Evolutionary conservation across 192 early-diverging fungal species (phyloP).

Genomic region (Rhizophagus sp.): DNA sequence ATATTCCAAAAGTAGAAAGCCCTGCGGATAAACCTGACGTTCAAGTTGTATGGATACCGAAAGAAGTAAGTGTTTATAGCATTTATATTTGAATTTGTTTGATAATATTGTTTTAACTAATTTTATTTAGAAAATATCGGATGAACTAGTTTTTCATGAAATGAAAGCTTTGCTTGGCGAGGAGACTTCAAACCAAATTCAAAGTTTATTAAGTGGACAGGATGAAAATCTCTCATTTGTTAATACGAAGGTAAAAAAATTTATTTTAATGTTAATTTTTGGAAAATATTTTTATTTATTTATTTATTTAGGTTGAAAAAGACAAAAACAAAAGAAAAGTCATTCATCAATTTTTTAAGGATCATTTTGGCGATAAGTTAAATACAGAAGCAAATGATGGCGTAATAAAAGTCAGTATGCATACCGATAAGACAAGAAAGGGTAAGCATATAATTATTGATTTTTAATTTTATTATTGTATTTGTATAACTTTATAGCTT

Average conservation of each 20-base stretch:
- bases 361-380: slow-evolving; percentile 50
- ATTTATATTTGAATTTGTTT: not conserved
- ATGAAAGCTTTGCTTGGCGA: slow-evolving; percentile 10
- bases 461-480: too few species aligned
- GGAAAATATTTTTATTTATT: not conserved
- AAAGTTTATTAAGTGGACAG: not conserved
- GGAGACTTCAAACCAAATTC: not conserved
- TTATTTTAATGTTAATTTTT: not conserved
- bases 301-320: slow-evolving; percentile 37
- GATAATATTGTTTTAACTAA: not conserved
- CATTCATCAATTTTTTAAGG: slow-evolving; percentile 55
- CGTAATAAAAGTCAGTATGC: slow-evolving; percentile 46
- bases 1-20: not conserved
- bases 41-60: not conserved
- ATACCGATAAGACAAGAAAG: slow-evolving; percentile 40
- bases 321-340: slow-evolving; percentile 56
- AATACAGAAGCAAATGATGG: slow-evolving; percentile 50
- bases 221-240: not conserved
- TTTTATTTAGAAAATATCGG: not conserved
- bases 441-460: slow-evolving; percentile 19
- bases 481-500: not conserved
- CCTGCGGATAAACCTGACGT: not conserved
- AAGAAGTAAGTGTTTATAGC: not conserved
- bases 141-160: slow-evolving; percentile 9
- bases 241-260: not conserved